Base-by-base conservation (phyloP, 139 green algal species). In the Eudorina sp. region DNA sequence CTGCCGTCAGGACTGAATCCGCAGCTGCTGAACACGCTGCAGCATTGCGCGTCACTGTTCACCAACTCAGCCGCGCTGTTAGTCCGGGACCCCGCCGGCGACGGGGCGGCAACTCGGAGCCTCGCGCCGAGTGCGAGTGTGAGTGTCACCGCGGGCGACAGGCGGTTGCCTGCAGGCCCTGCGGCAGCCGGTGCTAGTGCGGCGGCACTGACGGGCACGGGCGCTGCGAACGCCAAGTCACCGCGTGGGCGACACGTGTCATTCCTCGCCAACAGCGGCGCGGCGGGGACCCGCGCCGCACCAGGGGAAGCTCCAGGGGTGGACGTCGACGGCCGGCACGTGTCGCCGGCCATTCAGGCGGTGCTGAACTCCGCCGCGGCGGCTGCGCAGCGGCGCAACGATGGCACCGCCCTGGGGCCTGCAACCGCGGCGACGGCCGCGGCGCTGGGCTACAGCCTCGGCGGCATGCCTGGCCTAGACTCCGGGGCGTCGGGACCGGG, bases 341-440 rank as follows among this genome's bases (percentile, higher is more conserved):
- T 85, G 9, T 58, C 79, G 40, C 79, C 79, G 25, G 29, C 79
- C 6, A 75, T 86, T 1, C 60, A 64, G 60, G 80, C 80, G 3
- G 43, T 86, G 23, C n/a, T 86, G 2, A 68, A 55, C 58, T 46
- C 46, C 14, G 75, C 77, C 0, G 38, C 77, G 0, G 41, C 58
- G 14, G 60, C 79, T 16, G 77, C 40, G 36, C 69, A 53, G 38
- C 27, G 69, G 38, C 69, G 69, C 36, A 77, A 27, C 38, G 69
- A 58, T 23, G 21, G 43, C 23, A 23, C 72, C 43, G 43, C 72
- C 29, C 29, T 43, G 64, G 64, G 64, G 18, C 64, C 64, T 13
- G 45, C 31, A 27, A n/a, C 45, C 0, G 53, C 53, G n/a, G 58
- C 58, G 14, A 64, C 58, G 29, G 58, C 58, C 1, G 48, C 27